Conservation (phyloP, 352 stramenopile genomes). For the Globisporangium mamillatum region DNA sequence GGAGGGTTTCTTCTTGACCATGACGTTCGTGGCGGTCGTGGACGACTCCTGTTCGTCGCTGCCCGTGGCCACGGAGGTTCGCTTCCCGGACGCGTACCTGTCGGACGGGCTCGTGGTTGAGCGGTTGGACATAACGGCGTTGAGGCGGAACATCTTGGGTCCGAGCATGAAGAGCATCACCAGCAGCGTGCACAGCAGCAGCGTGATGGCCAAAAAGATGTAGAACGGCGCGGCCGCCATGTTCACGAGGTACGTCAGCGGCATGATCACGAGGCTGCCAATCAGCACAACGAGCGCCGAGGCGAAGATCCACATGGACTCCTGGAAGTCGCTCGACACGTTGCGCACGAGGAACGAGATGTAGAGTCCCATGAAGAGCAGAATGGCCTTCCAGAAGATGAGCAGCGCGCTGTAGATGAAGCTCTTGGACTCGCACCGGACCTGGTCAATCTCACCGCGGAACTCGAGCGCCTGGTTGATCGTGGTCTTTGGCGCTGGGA, state of each 20-base stretch:
- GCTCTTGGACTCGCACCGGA: constrained; percentile 13
- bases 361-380: constrained; percentile 24
- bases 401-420: constrained; percentile 35
- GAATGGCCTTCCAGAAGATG: constrained; percentile 44
- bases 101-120: background rate
- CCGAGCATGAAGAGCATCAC: constrained; percentile 47
- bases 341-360: constrained; percentile 28
- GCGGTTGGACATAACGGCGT: constrained; percentile 12
- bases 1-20: background rate
- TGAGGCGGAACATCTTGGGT: constrained; percentile 38
- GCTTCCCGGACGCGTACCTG: background rate
- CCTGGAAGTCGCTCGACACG: constrained; percentile 49
- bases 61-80: background rate
- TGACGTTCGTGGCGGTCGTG: background rate
- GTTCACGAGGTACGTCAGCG: constrained; percentile 47
- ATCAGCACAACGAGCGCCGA: constrained; percentile 49
- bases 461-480: constrained; percentile 9
- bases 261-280: constrained; percentile 41
- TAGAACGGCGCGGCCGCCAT: constrained; percentile 38
- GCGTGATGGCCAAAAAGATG: constrained; percentile 24
- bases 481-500: constrained; percentile 17
- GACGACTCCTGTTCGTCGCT: background rate
- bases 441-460: constrained; percentile 11
- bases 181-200: constrained; percentile 33
- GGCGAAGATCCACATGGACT: constrained; percentile 61